Evolutionary conservation across 1,284 basidiomycete species (phyloP).

Genomic region (Boletellus sp.): DNA sequence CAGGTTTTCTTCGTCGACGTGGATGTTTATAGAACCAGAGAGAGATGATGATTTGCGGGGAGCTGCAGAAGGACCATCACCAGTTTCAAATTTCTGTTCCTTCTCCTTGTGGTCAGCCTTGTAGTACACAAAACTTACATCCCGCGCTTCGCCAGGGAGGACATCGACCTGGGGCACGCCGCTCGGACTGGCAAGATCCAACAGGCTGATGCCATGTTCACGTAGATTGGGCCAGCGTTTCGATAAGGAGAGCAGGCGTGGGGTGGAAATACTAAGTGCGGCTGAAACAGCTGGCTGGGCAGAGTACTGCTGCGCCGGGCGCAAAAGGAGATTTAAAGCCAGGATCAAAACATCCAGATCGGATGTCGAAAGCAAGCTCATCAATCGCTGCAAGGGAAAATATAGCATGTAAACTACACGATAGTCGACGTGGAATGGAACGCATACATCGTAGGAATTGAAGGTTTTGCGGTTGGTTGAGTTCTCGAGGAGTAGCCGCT

Average conservation of each 20-base stretch:
- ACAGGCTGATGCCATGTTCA: constrained; percentile 67
- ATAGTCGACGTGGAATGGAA: constrained; percentile 1
- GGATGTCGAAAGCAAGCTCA: constrained; percentile 82
- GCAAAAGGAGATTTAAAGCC: constrained; percentile 81
- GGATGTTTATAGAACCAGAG: constrained; percentile 57
- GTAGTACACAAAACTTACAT: constrained; percentile 77
- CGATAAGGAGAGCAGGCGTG: constrained; percentile 66
- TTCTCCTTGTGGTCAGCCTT: constrained; percentile 49
- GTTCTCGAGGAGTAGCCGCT: constrained; percentile 90
- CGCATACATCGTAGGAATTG: constrained; percentile 90
- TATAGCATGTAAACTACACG: constrained; percentile 17
- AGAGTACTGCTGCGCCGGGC: constrained; percentile 94
- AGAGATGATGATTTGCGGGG: constrained; percentile 37
- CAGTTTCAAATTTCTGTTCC: constrained; percentile 41
- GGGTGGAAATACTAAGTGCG: constrained; percentile 72
- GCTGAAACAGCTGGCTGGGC: constrained; percentile 75
- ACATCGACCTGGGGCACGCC: constrained; percentile 51
- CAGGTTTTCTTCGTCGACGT: constrained; percentile 60
- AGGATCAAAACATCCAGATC: constrained; percentile 88
- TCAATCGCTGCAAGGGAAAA: constrained; percentile 64
- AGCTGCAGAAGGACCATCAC: constrained; percentile 35
- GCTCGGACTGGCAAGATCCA: constrained; percentile 60
- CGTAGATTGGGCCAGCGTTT: constrained; percentile 74
- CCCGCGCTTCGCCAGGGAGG: constrained; percentile 64
- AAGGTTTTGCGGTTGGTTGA: constrained; percentile 98